Base-by-base conservation (phyloP, 2,329 filamentous ascomycete species). In the Arthrobotrys entomopaga region DNA sequence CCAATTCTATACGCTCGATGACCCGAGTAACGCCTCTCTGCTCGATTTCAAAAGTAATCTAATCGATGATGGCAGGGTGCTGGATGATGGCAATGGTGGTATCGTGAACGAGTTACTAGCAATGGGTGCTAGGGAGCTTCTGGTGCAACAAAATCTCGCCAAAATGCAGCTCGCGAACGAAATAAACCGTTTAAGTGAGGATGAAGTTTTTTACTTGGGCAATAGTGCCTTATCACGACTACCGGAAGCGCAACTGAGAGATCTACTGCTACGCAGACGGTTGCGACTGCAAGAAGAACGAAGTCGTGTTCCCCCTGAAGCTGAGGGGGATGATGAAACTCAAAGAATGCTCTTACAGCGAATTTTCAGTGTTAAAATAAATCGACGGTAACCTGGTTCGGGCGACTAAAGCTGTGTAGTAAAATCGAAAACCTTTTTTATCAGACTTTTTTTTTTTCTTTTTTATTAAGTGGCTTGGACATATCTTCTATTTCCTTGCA, bases 91-190 rank as follows among this genome's bases (percentile, higher is more conserved):
- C 20, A 46, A 46, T 13, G 49, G 49, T 10, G 49, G 49, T n/a
- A 53, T 53, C 49, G n/a, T 53, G 7, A 29, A 26, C 22, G 49
- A 53, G 10, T 4, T 53, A 22, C 16, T 53, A 13, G 24, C 10
- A 16, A 26, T 53, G 22, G 49, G 49, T n/a, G 49, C 49, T 53
- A 26, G n/a, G 13, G 49, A 53, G 11, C n/a, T 53, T 26, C 20
- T 53, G 11, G n/a, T 11, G 15, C 49, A 29, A 29, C 49, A 53
- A n/a, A 16, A 26, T 2, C 2, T 53, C 11, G 49, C 49, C 22
- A 53, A 53, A 53, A 29, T 16, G 10, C 49, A 53, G n/a, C 22
- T 53, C 4, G n/a, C 10, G 10, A 53, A 53, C 22, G 49, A 53
- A 19, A 19, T 46, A 15, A 46, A 46, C 16, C 16, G 24, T 34